Evolutionary conservation across 306 rosid species (phyloP), one percentile per base, ranked within the genome.

Genomic region (Neltuma alba): DNA sequence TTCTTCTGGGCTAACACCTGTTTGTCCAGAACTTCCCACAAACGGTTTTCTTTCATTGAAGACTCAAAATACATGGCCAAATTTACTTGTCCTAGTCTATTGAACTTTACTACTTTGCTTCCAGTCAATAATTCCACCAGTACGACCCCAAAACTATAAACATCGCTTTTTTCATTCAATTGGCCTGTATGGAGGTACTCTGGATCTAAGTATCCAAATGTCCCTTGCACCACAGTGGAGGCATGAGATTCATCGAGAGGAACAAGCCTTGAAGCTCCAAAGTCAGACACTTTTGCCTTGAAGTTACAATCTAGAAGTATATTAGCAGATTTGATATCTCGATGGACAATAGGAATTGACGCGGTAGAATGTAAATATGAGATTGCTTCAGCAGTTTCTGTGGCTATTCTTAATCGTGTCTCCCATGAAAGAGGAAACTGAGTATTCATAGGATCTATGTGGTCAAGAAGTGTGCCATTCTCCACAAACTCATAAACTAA

Each of bases 81-180:
- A 41, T 61, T 83, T 70, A 84, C 79, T 30, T 57, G 72, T 72
- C 83, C 87, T 0, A 40, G 61, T 57, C 23, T 67, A 5, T 62
- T 75, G 7, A 78, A 86, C 7, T 70, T 36, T 48, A 78, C 12
- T 0, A 83, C 85, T 66, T 83, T 82, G 54, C 79, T 47, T 42
- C 87, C 83, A 0, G 89, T 84, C 1, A 86, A 40, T 1, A 89
- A 40, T 77, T 86, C 90, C 0, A 69, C 75, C 1, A 89, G 77
- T 2, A 89, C 90, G 4, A 89, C 80, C 0, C 90, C 87, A n/a
- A 89, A 89, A 37, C 89, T 89, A 20, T 89, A 89, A 0, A 89
- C 92, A 48, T 86, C 90, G 21, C 90, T 89, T 14, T 86, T 84
- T 18, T 80, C 85, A 0, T 82, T 86, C 8, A 89, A 13, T n/a